phyloP scores from a whole-genome alignment of 805 yeast species.

The Myxozyma sirexii region DNA sequence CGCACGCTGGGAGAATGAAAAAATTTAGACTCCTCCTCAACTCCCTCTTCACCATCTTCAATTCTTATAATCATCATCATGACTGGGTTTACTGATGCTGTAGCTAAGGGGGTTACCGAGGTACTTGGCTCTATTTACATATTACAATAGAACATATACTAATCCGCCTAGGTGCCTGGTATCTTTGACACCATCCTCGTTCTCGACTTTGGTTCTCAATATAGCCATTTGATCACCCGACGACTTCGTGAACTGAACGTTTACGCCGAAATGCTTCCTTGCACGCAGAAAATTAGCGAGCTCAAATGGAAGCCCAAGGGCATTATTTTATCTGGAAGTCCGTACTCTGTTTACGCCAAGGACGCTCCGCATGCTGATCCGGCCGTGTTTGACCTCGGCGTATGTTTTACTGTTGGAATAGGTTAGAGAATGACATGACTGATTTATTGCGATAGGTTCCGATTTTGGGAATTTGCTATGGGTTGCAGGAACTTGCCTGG shows the following conservation, averaged over 20 bases:
- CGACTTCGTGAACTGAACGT: slow-evolving; percentile 97
- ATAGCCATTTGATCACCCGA: slow-evolving; percentile 94
- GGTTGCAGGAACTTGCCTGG: slow-evolving; percentile 99
- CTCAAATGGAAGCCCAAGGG: slow-evolving; percentile 95
- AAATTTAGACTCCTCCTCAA: not conserved
- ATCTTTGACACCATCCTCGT: slow-evolving; percentile 96
- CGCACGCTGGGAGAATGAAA: slow-evolving; percentile 10
- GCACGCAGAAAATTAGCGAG: slow-evolving; percentile 95
- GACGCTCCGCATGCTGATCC: slow-evolving; percentile 98
- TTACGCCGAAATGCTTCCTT: slow-evolving; percentile 98
- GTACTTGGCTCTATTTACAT: not conserved
- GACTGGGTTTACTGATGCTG: slow-evolving; percentile 19
- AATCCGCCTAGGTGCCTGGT: slow-evolving; percentile 83
- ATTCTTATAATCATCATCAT: slow-evolving; percentile 8
- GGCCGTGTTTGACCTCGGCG: slow-evolving; percentile 84
- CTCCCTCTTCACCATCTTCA: not conserved
- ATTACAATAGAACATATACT: not conserved
- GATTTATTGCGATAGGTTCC: slow-evolving; percentile 54
- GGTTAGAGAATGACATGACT: not conserved
- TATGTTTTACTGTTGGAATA: slow-evolving; percentile 3
- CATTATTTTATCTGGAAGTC: slow-evolving; percentile 94
- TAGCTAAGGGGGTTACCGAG: slow-evolving; percentile 25
- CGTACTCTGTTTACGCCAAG: slow-evolving; percentile 93
- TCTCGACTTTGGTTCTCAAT: slow-evolving; percentile 97
- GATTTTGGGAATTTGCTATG: slow-evolving; percentile 96